Base-by-base conservation (phyloP, 192 early-diverging fungal species). In the Backusella parvicylindrica region DNA sequence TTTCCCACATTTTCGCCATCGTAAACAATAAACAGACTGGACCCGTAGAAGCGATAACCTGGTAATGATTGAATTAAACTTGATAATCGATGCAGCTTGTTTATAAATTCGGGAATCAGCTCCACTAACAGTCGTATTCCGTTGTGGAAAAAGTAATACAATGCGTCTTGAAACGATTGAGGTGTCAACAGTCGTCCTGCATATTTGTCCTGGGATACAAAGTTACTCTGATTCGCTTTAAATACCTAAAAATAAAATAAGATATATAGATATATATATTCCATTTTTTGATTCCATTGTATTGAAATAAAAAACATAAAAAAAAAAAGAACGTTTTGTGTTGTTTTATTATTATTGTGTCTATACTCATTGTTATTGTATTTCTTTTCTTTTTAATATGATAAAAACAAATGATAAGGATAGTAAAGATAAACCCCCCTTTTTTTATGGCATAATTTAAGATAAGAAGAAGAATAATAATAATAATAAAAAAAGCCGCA, bases 21-120 rank as follows among this genome's bases (percentile, higher is more conserved):
- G 76, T 99, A 99, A 35, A 98, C 88, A n/a, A 99, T 88, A 73
- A 99, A 79, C 32, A 99, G 82, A 78, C 93, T 95, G 37, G 89
- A 92, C 12, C 92, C 93, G 80, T 96, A 99, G 75, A 99, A 99
- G 9, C 97, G 87, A 77, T 91, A 96, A 1, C 91, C 89, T 26
- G 90, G 84, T 76, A 99, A 85, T 43, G 83, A 85, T 71, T 86
- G 84, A 15, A 98, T 92, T 8, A 92, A 84, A 68, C 88, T 85
- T 66, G 92, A 89, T 49, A 99, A 85, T 30, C 83, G 84, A 65
- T 85, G 83, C 64, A 98, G 82, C 77, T 94, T 94, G 32, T 85
- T 78, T 69, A 97, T 77, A 41, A 99, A 82, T 36, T 81, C 76
- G 8, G 96, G 95, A 67, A 99, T 93, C 81, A 93, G 88, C 66